Conservation (phyloP, 768 basidiomycete genomes). For the Mycena capillaripes region DNA sequence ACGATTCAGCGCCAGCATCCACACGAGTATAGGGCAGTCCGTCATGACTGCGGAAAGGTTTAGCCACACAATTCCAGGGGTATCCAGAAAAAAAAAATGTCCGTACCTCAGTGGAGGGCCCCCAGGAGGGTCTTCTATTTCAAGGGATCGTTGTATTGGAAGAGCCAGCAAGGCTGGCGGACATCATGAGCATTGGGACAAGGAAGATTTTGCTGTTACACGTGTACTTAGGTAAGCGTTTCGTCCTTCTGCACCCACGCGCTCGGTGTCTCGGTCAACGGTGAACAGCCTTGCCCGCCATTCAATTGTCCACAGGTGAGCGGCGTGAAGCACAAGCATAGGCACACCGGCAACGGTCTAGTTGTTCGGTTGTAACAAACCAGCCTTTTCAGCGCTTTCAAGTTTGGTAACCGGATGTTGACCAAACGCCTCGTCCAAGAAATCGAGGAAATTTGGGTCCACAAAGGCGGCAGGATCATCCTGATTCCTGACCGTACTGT, state of each 20-base stretch:
- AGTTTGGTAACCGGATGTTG: not conserved
- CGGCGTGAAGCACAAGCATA: too few relatives aligned
- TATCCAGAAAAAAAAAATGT: not conserved
- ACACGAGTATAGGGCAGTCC: conserved; percentile 10
- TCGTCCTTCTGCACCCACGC: not conserved
- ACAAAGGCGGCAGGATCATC: not conserved
- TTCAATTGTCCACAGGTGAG: not conserved
- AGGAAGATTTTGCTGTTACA: not conserved
- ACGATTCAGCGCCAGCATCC: conserved; percentile 18
- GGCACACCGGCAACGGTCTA: not conserved
- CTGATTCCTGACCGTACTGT: too few relatives aligned
- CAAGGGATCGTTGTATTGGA: not conserved
- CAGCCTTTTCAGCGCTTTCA: not conserved
- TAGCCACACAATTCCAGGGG: not conserved
- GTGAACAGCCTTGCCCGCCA: not conserved
- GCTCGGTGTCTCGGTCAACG: not conserved
- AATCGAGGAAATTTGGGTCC: not conserved
- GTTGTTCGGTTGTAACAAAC: not conserved
- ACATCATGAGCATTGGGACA: not conserved
- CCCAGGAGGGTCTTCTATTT: not conserved
- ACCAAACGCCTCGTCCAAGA: not conserved
- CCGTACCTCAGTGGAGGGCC: not conserved
- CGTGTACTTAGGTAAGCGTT: not conserved
- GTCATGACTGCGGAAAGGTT: not conserved
- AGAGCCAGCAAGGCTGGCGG: not conserved